Conservation (phyloP, 1,139 yeast species). For the Tardiomyces depauwii region DNA sequence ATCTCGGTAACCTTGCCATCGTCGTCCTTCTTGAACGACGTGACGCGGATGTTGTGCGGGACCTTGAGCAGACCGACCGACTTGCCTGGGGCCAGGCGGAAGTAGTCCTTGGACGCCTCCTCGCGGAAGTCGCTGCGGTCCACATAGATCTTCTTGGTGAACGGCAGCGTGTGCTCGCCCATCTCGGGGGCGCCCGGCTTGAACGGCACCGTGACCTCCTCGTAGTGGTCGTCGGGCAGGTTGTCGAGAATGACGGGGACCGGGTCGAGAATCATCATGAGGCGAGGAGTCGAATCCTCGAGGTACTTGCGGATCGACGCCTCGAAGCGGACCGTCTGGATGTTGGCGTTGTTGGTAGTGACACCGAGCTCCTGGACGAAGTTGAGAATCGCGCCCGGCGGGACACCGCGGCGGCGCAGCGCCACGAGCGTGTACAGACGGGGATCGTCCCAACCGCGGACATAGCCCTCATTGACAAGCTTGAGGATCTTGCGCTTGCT, state of each 20-base stretch:
- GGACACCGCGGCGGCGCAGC: conserved; percentile 93
- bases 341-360: conserved; percentile 84
- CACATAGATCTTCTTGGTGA: conserved; percentile 67
- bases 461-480: conserved; percentile 68
- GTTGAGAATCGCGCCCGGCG: conserved; percentile 95
- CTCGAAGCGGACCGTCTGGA: conserved; percentile 84
- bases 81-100: conserved; percentile 77
- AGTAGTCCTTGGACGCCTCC: conserved; percentile 48
- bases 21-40: conserved; percentile 50
- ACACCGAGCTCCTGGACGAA: conserved; percentile 95
- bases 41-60: conserved; percentile 71
- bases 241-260: conserved; percentile 75
- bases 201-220: conserved; percentile 68
- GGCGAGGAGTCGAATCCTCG: conserved; percentile 87
- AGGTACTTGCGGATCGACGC: conserved; percentile 76
- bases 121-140: conserved; percentile 83
- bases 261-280: conserved; percentile 90
- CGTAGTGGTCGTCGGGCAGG: conserved; percentile 61
- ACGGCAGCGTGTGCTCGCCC: conserved; percentile 69
- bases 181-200: conserved; percentile 70
- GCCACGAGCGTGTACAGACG: conserved; percentile 91
- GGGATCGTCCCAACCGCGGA: conserved; percentile 98
- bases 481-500: conserved; percentile 94
- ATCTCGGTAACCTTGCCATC: conserved; percentile 57
- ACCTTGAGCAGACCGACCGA: conserved; percentile 94